phyloP scores from a whole-genome alignment of 2,329 filamentous ascomycete species.

The Fusarium tanahbumbuense region DNA sequence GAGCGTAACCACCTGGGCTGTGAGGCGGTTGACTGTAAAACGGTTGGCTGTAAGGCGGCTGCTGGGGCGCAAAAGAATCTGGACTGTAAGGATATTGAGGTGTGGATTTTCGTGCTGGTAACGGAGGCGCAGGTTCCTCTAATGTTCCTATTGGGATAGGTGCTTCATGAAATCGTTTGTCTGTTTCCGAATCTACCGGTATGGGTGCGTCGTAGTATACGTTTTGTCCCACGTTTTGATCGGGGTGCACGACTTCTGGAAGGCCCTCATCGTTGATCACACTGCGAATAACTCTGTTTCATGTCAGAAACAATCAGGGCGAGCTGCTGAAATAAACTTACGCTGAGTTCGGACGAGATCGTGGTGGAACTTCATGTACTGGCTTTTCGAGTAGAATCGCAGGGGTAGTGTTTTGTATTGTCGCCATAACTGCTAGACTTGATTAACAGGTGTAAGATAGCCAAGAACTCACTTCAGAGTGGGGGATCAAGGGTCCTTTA shows the following conservation, averaged over 20 bases:
- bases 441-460: not conserved
- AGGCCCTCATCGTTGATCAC: conserved; percentile 34
- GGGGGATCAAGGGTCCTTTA: conserved; percentile 10
- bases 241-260: conserved; percentile 31
- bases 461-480: not conserved
- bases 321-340: not conserved
- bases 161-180: conserved; percentile 9
- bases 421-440: conserved; percentile 1
- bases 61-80: not conserved
- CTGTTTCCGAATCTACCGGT: conserved; percentile 33
- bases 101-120: conserved; percentile 1
- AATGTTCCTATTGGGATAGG: conserved; percentile 12
- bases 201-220: conserved; percentile 31
- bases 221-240: not conserved
- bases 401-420: conserved; percentile 1
- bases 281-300: conserved; percentile 13
- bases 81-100: not conserved
- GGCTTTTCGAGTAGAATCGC: not conserved
- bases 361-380: not conserved
- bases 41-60: not conserved
- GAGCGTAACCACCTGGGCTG: not conserved
- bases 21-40: not conserved
- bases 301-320: not conserved
- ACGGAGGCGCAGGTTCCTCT: conserved; percentile 2
- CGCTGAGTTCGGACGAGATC: conserved; percentile 3